phyloP scores from a whole-genome alignment of 208 protist genomes.

The Leishmania mexicana region DNA sequence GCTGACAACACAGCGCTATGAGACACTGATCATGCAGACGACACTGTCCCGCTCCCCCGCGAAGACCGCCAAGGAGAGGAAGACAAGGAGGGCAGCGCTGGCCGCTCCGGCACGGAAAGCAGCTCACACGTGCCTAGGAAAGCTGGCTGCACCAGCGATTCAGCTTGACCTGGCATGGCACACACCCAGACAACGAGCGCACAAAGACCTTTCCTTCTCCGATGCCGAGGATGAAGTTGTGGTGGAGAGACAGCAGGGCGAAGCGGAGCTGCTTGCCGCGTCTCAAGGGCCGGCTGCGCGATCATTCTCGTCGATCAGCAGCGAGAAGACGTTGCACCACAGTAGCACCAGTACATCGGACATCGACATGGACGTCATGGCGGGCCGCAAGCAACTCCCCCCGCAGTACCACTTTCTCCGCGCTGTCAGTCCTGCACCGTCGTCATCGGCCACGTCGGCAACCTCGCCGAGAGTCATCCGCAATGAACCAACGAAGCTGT shows the following conservation, averaged over 20 bases:
- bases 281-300: neutral
- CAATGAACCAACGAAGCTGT: neutral
- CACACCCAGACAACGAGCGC: neutral
- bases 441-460: neutral
- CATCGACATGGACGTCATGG: constrained; percentile 28
- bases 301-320: constrained; percentile 5
- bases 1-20: constrained; percentile 7
- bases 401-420: constrained; percentile 6
- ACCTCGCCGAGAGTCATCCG: neutral
- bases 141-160: constrained; percentile 16
- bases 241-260: neutral
- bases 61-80: neutral
- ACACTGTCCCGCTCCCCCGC: neutral
- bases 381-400: constrained; percentile 23
- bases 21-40: constrained; percentile 16
- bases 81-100: neutral
- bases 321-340: constrained; percentile 10
- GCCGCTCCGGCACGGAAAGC: neutral
- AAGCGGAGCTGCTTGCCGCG: neutral
- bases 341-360: constrained; percentile 35
- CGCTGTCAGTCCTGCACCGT: neutral
- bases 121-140: constrained; percentile 10
- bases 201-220: neutral
- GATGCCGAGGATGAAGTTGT: neutral
- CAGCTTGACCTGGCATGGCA: constrained; percentile 17